Evolutionary conservation across 106 monocot genomes (phyloP), one percentile per base, ranked within the genome.

Genomic region (Dioscorea alata): DNA sequence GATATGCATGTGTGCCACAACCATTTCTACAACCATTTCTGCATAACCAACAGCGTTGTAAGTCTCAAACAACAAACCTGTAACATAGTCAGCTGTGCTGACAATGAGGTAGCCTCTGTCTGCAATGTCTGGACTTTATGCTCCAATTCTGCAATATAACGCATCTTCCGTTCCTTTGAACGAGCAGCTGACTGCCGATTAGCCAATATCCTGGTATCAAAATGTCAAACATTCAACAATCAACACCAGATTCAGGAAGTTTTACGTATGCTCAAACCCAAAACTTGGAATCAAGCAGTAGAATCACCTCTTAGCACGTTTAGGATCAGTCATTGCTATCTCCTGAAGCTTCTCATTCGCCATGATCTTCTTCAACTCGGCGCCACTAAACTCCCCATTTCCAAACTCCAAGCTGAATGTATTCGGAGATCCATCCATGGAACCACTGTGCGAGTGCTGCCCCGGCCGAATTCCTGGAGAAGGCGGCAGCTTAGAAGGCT

Each of bases 121-220:
- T 95, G 95, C 67, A 95, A 62, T 16, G 82, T 84, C 74, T 95
- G 95, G 60, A 95, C 95, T 75, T 91, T 95, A 64, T 88, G 91
- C 50, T 95, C 95, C 61, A 95, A 72, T 69, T 95, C 95, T 3
- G 88, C 73, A 6, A 91, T 91, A 12, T 95, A 95, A 50, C 86
- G 67, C 78, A 86, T 78, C 76, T 91, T 91, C 12, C 95, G 61
- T 63, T 95, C 95, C 75, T 95, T 95, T 3, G 95, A 95, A 19
- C 95, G 88, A 19, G 95, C 95, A 73, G 95, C 95, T 48, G 95
- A 95, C 61, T 95, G 95, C 59, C 95, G 79, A 49, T 95, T 95
- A 23, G 95, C 91, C 50, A 95, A 64, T 61, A 95, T 87, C 74
- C 95, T 95, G 75, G 15, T 22, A 75, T 13, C 14, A 78, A 42